Evolutionary conservation across 768 basidiomycete species (phyloP).

Genomic region (Podaxis sp.): DNA sequence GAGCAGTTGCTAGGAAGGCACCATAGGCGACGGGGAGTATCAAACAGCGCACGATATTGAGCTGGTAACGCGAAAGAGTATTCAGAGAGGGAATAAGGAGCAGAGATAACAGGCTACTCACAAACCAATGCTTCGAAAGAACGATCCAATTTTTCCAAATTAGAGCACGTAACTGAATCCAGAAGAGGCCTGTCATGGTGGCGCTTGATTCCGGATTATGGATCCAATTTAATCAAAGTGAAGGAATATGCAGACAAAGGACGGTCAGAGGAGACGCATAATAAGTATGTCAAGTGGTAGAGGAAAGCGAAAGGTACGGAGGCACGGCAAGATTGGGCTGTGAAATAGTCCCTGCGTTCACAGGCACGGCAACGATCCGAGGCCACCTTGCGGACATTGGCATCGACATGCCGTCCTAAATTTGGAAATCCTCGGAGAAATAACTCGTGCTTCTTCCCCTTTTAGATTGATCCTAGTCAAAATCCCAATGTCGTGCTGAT

Average conservation of each 20-base stretch:
- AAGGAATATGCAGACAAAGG: background rate
- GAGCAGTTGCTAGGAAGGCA: constrained; percentile 63
- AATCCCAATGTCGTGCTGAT: constrained; percentile 8
- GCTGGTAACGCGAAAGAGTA: constrained; percentile 27
- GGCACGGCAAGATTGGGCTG: constrained; percentile 1
- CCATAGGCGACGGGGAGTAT: constrained; percentile 65
- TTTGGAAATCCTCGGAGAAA: background rate
- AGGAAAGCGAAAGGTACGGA: background rate
- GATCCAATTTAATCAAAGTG: background rate
- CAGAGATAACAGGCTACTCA: constrained; percentile 33
- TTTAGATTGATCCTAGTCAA: background rate
- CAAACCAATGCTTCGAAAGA: constrained; percentile 61
- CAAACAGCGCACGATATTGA: constrained; percentile 61
- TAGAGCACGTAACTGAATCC: constrained; percentile 58
- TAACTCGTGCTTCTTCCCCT: background rate
- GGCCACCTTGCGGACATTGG: background rate
- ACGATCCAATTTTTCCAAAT: constrained; percentile 78
- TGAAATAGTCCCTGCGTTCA: constrained; percentile 4
- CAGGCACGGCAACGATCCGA: background rate
- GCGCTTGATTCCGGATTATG: background rate
- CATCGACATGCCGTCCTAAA: background rate
- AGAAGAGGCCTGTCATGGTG: constrained; percentile 42
- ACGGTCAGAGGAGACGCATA: constrained; percentile 3
- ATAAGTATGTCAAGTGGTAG: background rate
- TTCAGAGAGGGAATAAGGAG: background rate